phyloP scores from a whole-genome alignment of 2,329 filamentous ascomycete species.

The Cercospora citrullina region DNA sequence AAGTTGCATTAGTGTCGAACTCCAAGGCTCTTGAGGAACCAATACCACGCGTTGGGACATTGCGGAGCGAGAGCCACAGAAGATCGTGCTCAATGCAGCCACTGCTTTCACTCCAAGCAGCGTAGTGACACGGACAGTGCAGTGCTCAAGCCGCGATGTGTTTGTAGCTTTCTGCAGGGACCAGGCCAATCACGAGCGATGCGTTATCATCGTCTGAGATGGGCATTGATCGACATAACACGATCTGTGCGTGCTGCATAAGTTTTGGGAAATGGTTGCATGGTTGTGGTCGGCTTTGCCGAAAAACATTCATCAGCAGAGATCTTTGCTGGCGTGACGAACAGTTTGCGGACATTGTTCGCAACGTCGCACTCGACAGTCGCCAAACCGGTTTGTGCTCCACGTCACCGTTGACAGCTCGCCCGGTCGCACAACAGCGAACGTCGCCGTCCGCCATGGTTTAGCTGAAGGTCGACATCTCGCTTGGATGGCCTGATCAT shows the following conservation, averaged over 20 bases:
- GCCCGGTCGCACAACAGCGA: not conserved
- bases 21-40: not conserved
- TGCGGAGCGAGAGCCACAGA: not conserved
- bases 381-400: not conserved
- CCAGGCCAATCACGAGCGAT: slow-evolving; percentile 3
- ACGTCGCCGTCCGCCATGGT: not conserved
- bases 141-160: slow-evolving; percentile 1
- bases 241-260: not conserved
- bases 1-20: slow-evolving; percentile 11
- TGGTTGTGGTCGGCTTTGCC: not conserved
- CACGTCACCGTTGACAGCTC: not conserved
- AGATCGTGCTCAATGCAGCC: slow-evolving; percentile 11
- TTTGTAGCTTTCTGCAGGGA: not conserved
- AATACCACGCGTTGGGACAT: not conserved
- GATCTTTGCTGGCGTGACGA: not conserved
- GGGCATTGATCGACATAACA: not conserved
- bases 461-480: not conserved
- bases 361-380: not conserved
- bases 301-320: not conserved
- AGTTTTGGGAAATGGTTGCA: not conserved
- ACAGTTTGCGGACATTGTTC: not conserved
- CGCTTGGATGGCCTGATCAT: not conserved
- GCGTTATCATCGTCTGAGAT: not conserved
- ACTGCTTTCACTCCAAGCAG: slow-evolving; percentile 3
- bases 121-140: slow-evolving; percentile 1